phyloP scores from a whole-genome alignment of 257 asterid species.

The Paraleonurus japonicus region DNA sequence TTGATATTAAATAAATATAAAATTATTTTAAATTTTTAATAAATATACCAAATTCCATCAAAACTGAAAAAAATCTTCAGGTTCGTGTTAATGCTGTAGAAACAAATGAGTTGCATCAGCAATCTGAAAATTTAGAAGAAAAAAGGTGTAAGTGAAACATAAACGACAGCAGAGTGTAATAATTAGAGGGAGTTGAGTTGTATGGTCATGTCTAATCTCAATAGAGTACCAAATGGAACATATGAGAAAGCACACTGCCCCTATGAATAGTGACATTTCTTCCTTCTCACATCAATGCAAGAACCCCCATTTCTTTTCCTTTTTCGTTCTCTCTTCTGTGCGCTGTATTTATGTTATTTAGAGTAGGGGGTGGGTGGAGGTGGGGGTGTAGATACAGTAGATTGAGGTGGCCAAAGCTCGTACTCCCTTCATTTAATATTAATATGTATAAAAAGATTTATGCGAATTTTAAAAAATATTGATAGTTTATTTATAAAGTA shows the following conservation, averaged over 20 bases:
- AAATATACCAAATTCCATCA: no score
- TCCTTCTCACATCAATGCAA: constrained; percentile 1
- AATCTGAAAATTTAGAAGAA: not conserved
- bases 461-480: no score
- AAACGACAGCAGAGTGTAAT: constrained; percentile 16
- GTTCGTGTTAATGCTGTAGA: not conserved
- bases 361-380: not conserved
- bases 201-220: constrained; percentile 25
- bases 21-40: no score
- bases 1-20: no score
- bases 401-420: not conserved
- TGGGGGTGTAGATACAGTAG: not conserved
- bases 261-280: not conserved
- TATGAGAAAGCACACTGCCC: not conserved
- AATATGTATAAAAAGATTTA: no score
- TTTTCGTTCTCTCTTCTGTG: not conserved
- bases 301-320: not conserved
- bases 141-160: not conserved
- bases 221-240: constrained; percentile 21
- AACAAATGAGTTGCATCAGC: constrained; percentile 11
- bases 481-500: no score
- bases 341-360: not conserved
- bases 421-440: no score
- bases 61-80: not conserved
- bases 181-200: constrained; percentile 4